These are phyloP conservation scores for Reutealis trisperma DNA, from an alignment of 345 rosid species.

Conservation along the genomic window DNA sequence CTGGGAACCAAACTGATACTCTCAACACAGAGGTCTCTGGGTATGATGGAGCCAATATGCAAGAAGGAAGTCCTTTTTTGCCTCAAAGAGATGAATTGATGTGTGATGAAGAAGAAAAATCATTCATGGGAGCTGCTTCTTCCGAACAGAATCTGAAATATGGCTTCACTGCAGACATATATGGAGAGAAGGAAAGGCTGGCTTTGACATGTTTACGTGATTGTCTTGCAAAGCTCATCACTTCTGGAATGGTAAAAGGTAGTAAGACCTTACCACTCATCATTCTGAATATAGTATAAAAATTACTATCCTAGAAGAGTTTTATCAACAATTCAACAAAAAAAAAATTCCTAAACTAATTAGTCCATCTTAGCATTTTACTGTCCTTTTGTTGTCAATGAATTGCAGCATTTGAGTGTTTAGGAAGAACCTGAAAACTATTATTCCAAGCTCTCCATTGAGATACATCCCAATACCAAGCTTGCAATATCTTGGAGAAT, in stretches of 20 bases:
- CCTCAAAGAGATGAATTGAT: conserved; percentile 45
- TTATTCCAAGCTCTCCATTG: background rate
- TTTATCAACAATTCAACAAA: background rate
- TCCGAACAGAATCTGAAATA: background rate
- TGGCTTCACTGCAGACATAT: conserved; percentile 1
- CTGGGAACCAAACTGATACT: conserved; percentile 10
- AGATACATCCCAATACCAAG: background rate
- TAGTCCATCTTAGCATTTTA: background rate
- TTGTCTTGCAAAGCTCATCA: conserved; percentile 35
- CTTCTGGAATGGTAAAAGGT: conserved; percentile 35
- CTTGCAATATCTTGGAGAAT: background rate
- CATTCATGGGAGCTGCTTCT: conserved; percentile 25
- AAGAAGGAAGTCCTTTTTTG: conserved; percentile 34
- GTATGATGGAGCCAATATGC: conserved; percentile 4
- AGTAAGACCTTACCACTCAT: conserved; percentile 22
- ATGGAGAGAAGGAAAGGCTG: conserved; percentile 41
- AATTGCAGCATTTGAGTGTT: background rate
- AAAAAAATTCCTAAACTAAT: background rate
- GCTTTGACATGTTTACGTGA: conserved; percentile 44
- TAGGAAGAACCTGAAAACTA: background rate
- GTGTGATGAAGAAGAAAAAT: conserved; percentile 44
- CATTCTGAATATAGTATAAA: background rate
- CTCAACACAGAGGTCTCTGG: conserved; percentile 25
- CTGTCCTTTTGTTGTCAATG: background rate
- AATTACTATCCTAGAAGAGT: background rate